Evolutionary conservation across 106 monocot genomes (phyloP).

Genomic region (Hemerocallis citrina): DNA sequence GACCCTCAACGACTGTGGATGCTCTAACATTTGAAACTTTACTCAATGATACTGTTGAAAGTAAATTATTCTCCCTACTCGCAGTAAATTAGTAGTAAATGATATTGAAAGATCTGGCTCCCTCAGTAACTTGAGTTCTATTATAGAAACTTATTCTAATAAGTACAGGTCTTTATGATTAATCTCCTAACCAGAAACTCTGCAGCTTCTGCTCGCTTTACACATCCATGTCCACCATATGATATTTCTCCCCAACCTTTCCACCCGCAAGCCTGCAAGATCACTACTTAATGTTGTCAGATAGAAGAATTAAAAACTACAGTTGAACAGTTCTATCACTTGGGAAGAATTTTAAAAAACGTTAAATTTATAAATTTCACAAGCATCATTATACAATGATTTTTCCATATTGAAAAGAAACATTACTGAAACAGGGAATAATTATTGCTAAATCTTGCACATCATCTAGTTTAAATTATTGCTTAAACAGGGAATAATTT

Average conservation of each 20-base stretch:
- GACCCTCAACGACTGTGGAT: no score
- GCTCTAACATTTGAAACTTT: not conserved
- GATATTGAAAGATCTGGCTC: not conserved
- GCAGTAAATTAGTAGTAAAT: not conserved
- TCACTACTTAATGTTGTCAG: not conserved
- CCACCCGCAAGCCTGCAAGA: conserved; percentile 73
- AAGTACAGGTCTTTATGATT: not conserved
- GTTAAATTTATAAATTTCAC: not conserved
- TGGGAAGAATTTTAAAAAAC: not conserved
- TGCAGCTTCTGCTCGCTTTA: conserved; percentile 83
- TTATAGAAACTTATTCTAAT: not conserved
- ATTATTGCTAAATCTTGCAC: not conserved
- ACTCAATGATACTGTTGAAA: not conserved
- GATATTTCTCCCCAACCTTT: conserved; percentile 99
- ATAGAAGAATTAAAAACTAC: not conserved
- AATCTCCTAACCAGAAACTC: conserved; percentile 57
- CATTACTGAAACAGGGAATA: not conserved
- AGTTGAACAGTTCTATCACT: not conserved
- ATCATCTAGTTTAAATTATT: not conserved
- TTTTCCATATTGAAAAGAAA: not conserved
- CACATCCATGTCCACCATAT: conserved; percentile 79
- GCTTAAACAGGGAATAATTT: no score
- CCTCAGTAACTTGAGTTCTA: not conserved
- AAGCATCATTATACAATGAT: not conserved
- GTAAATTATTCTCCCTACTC: not conserved